phyloP scores from a whole-genome alignment of 177 flowering plant genomes.

The Vitis hybrid region DNA sequence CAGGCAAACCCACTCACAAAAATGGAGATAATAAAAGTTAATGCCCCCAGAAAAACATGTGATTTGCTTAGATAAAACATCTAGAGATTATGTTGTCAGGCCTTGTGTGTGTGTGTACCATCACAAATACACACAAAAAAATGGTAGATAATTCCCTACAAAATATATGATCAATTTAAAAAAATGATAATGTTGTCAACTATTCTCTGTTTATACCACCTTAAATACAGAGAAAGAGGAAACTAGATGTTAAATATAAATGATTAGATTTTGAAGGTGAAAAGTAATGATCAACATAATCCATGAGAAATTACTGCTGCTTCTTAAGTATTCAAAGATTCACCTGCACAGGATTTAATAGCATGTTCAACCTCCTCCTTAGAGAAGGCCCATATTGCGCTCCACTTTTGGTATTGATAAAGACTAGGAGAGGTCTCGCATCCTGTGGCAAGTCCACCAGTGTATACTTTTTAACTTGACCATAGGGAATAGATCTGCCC shows the following conservation, averaged over 20 bases:
- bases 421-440: conserved; percentile 75
- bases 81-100: no score
- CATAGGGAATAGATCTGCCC: conserved; percentile 9
- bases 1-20: no score
- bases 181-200: no score
- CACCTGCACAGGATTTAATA: conserved; percentile 85
- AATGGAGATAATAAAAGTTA: no score
- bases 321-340: background rate
- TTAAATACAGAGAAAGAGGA: background rate
- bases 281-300: background rate
- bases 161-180: no score
- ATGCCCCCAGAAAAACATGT: no score
- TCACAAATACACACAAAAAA: no score
- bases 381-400: conserved; percentile 65
- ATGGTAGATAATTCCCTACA: no score
- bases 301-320: background rate
- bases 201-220: no score
- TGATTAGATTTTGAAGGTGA: background rate
- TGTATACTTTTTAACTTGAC: conserved; percentile 32
- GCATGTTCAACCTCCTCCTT: conserved; percentile 57
- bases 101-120: no score
- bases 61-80: no score
- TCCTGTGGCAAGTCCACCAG: conserved; percentile 65
- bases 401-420: conserved; percentile 81
- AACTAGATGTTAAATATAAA: background rate